These are phyloP conservation scores for Colletotrichum tropicale DNA, from an alignment of 2,329 filamentous ascomycete species.

Conservation along the genomic window DNA sequence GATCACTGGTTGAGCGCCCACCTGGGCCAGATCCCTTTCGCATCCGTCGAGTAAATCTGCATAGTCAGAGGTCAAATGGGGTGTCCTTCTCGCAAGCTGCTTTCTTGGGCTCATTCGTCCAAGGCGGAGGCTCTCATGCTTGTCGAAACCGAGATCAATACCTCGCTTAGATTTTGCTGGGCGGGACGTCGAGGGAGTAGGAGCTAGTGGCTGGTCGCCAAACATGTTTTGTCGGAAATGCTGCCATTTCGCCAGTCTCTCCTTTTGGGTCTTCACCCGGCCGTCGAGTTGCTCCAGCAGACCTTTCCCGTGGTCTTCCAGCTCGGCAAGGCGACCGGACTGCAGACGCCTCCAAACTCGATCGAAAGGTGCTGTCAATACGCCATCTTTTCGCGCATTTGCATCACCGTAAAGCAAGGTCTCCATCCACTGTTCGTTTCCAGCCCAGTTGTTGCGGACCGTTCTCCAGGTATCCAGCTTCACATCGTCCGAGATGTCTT, in stretches of 20 bases:
- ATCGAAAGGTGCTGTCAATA: slow-evolving; percentile 72
- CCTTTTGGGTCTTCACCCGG: slow-evolving; percentile 69
- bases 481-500: slow-evolving; percentile 42
- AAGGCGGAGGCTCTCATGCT: slow-evolving; percentile 53
- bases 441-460: slow-evolving; percentile 78
- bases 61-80: slow-evolving; percentile 45
- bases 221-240: slow-evolving; percentile 62
- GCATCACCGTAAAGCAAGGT: slow-evolving; percentile 71
- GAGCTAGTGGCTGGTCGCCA: slow-evolving; percentile 27
- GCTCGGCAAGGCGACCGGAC: slow-evolving; percentile 58
- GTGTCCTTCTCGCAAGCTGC: slow-evolving; percentile 19
- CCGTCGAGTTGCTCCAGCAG: slow-evolving; percentile 74
- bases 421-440: slow-evolving; percentile 76
- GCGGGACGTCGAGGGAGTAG: slow-evolving; percentile 27
- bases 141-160: slow-evolving; percentile 59
- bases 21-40: slow-evolving; percentile 41
- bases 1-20: slow-evolving; percentile 23
- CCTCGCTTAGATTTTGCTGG: slow-evolving; percentile 36
- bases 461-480: slow-evolving; percentile 60
- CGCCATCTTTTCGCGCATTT: slow-evolving; percentile 57
- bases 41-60: slow-evolving; percentile 44
- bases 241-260: slow-evolving; percentile 75
- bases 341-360: slow-evolving; percentile 74
- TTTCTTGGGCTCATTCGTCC: slow-evolving; percentile 36
- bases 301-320: slow-evolving; percentile 56